Base-by-base conservation (phyloP, 192 early-diverging fungal genomes). In the Dissophora globulifera region DNA sequence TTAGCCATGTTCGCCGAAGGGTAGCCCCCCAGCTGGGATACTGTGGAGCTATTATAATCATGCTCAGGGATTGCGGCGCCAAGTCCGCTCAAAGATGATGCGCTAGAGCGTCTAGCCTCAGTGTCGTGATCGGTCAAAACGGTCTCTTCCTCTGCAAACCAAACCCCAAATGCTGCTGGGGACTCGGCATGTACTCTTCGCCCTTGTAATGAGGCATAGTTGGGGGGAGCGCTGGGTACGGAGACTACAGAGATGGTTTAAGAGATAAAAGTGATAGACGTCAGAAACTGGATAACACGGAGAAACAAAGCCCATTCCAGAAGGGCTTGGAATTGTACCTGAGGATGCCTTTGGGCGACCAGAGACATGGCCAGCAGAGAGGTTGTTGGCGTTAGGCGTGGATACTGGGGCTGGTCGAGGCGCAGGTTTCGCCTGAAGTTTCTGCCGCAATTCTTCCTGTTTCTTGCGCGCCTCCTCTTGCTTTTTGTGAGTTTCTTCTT, bases 91-190 rank as follows among this genome's bases (percentile, higher is more conserved):
- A 56, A 12, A 9, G 49, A 33, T 1, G 49, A 4, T 4, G 22
- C 23, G n/a, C n/a, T n/a, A 27, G 27, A n/a, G 12, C 35, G 31
- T 30, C n/a, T 33, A 46, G 20, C 29, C 15, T 45, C 49, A 12
- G 17, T 42, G 1, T 52, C 38, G 0, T 47, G 47, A 38, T 76
- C 72, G 6, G 51, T 48, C 51, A 76, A 32, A 20, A 67, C 31
- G 1, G 58, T 76, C 38, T 76, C 72, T 12, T 76, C 63, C 45
- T 76, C 72, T 17, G 72, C 47, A 31, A 76, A 49, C 11, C 25
- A 59, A 22, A 76, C 29, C 0, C 63, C 58, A 26, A 62, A 49
- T 0, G 35, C 45, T 3, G 53, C 53, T 38, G 67, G 45, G 8
- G 67, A 43, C 26, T 69, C 67, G 6, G 58, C 51, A 15, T 60